Percentiles rank a stretch among this genome's conserved stretches.
Evolutionary conservation across 768 basidiomycete species (phyloP).

Genomic region (Russula virescens): DNA sequence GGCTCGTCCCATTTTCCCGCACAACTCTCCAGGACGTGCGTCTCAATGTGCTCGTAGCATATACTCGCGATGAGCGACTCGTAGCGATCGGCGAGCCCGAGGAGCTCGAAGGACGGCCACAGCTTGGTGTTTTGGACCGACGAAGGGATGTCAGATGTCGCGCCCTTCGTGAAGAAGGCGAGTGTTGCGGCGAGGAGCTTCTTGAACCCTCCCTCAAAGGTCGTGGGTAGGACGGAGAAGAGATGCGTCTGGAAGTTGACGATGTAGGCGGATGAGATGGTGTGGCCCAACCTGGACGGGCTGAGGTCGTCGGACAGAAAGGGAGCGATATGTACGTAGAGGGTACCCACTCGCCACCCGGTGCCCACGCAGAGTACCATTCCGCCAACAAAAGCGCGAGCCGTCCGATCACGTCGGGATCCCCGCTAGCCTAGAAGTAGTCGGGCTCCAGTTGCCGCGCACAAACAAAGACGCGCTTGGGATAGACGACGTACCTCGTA

Average conservation of each 20-base stretch:
- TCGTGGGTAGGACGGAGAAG: conserved; percentile 63
- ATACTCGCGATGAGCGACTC: conserved; percentile 79
- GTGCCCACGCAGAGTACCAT: conserved; percentile 76
- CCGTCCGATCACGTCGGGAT: conserved; percentile 44
- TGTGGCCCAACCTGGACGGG: conserved; percentile 49
- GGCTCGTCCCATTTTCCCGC: conserved; percentile 63
- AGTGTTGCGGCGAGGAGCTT: conserved; percentile 57
- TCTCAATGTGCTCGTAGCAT: conserved; percentile 82
- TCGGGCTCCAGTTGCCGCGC: background rate
- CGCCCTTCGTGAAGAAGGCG: conserved; percentile 17
- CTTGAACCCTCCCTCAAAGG: conserved; percentile 65
- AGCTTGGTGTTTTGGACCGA: conserved; percentile 35
- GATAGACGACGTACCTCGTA: conserved; percentile 48
- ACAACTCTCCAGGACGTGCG: conserved; percentile 60
- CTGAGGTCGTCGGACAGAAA: conserved; percentile 13
- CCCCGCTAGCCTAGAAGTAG: conserved; percentile 39
- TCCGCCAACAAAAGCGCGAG: conserved; percentile 57
- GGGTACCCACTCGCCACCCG: conserved; percentile 51
- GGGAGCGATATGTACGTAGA: conserved; percentile 7
- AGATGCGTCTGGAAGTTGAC: conserved; percentile 69
- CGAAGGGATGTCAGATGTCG: conserved; percentile 18
- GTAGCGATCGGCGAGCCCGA: conserved; percentile 77
- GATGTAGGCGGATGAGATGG: conserved; percentile 55
- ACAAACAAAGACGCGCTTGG: background rate
- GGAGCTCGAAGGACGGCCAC: conserved; percentile 58